Evolutionary conservation across 805 yeast species (phyloP).

Genomic region (Saccharomycodes ludwigii): DNA sequence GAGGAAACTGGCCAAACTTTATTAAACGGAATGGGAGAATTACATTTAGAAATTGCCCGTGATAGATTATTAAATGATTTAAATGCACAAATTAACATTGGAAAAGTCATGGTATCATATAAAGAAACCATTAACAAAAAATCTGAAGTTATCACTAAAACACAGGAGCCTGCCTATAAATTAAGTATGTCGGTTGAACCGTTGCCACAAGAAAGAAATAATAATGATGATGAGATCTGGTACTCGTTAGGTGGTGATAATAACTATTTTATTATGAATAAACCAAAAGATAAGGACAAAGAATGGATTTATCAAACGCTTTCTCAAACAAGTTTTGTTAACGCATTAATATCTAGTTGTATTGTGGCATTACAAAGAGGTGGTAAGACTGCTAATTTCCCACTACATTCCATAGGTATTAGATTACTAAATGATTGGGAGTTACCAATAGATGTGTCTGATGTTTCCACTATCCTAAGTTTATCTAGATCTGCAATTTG

Average conservation of each 20-base stretch:
- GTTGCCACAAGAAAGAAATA: conserved; percentile 15
- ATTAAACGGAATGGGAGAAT: conserved; percentile 95
- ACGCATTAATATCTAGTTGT: conserved; percentile 45
- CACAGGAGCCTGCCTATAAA: conserved; percentile 16
- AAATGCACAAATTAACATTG: conserved; percentile 69
- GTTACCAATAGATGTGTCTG: conserved; percentile 37
- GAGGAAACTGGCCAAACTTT: conserved; percentile 87
- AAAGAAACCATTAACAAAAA: conserved; percentile 46
- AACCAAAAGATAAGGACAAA: conserved; percentile 18
- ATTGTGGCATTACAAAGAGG: conserved; percentile 55
- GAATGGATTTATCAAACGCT: conserved; percentile 38
- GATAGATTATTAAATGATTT: conserved; percentile 71
- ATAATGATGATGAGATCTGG: conserved; percentile 19
- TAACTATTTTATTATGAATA: conserved; percentile 22
- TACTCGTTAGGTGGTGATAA: conserved; percentile 21
- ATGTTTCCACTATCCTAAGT: conserved; percentile 29
- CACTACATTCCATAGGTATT: conserved; percentile 47
- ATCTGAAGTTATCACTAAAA: conserved; percentile 11
- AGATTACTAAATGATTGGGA: conserved; percentile 36
- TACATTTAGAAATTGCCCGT: conserved; percentile 80
- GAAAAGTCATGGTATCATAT: conserved; percentile 81
- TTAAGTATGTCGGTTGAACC: conserved; percentile 23
- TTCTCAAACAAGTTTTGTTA: conserved; percentile 37
- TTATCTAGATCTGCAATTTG: conserved; percentile 34
- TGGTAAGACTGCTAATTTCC: conserved; percentile 38